Percentiles rank a stretch among this genome's conserved stretches.
Evolutionary conservation across 495 filamentous ascomycete species (phyloP).

Genomic region (Xylaria nigripes): DNA sequence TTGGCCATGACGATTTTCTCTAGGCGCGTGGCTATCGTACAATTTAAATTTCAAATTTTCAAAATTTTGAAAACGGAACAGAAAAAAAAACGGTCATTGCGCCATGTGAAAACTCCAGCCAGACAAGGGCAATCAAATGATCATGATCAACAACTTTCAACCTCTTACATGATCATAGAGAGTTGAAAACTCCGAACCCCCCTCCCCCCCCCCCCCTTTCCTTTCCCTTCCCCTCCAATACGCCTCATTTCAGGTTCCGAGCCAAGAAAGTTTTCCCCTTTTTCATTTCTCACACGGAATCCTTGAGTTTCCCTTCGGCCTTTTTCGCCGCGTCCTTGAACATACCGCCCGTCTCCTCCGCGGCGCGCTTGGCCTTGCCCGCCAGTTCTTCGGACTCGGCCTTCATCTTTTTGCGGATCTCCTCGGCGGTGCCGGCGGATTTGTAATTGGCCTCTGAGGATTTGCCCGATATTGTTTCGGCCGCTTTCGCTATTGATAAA

Average conservation of each 20-base stretch:
- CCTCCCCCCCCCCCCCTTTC: too few relatives aligned
- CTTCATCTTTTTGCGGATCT: conserved; percentile 32
- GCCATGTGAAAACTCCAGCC: too few relatives aligned
- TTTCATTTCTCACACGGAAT: conserved; percentile 15
- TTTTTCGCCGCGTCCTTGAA: conserved; percentile 24
- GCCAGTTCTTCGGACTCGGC: conserved; percentile 27
- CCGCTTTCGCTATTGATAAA: conserved; percentile 37
- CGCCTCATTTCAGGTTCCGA: too few relatives aligned
- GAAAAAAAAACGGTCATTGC: too few relatives aligned
- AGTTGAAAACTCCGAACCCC: too few relatives aligned
- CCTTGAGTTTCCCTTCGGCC: conserved; percentile 23
- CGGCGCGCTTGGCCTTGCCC: conserved; percentile 22
- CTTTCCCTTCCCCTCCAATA: too few relatives aligned
- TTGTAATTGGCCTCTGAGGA: conserved; percentile 25
- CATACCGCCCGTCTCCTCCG: conserved; percentile 21
- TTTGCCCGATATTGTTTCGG: conserved; percentile 36
- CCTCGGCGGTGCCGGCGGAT: conserved; percentile 29
- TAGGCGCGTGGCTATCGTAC: not conserved
- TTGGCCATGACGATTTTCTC: not conserved
- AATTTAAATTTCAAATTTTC: too few relatives aligned
- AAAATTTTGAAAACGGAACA: not conserved
- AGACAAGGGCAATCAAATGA: too few relatives aligned
- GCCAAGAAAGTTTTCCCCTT: too few relatives aligned
- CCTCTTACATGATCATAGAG: too few relatives aligned
- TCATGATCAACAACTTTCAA: too few relatives aligned